Conservation (phyloP, 495 filamentous ascomycete genomes). For the Podospora fimiseda region DNA sequence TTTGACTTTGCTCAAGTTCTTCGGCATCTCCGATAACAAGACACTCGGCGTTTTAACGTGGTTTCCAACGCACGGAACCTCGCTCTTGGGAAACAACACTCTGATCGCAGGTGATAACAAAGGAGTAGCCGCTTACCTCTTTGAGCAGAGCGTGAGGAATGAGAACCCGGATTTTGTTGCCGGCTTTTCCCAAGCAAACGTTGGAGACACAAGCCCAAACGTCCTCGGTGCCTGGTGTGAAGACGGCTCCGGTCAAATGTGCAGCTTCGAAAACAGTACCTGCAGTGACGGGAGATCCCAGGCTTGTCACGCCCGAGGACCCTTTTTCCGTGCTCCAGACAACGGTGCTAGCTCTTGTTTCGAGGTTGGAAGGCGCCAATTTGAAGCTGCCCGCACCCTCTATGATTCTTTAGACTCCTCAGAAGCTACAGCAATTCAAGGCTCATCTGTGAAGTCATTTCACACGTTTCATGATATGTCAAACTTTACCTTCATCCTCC, state of each 20-base stretch:
- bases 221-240: slow-evolving; percentile 79
- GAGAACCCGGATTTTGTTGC: slow-evolving; percentile 66
- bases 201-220: slow-evolving; percentile 90
- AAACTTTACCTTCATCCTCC: slow-evolving; percentile 62
- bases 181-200: slow-evolving; percentile 90
- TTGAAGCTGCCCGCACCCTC: slow-evolving; percentile 56
- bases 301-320: slow-evolving; percentile 79
- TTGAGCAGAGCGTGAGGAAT: slow-evolving; percentile 62
- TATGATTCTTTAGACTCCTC: slow-evolving; percentile 48
- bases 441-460: slow-evolving; percentile 61
- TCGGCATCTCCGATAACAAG: slow-evolving; percentile 62
- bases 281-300: slow-evolving; percentile 66
- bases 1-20: slow-evolving; percentile 77
- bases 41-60: slow-evolving; percentile 78
- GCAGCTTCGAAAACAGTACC: slow-evolving; percentile 70
- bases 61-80: slow-evolving; percentile 93
- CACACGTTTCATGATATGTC: slow-evolving; percentile 74
- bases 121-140: slow-evolving; percentile 80
- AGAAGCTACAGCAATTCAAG: slow-evolving; percentile 44
- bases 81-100: slow-evolving; percentile 88
- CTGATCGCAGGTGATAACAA: slow-evolving; percentile 93
- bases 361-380: slow-evolving; percentile 71
- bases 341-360: slow-evolving; percentile 72
- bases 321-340: slow-evolving; percentile 65
- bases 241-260: slow-evolving; percentile 63